Base-by-base conservation (phyloP, 495 filamentous ascomycete genomes). In the Lasiosphaeria ovina region DNA sequence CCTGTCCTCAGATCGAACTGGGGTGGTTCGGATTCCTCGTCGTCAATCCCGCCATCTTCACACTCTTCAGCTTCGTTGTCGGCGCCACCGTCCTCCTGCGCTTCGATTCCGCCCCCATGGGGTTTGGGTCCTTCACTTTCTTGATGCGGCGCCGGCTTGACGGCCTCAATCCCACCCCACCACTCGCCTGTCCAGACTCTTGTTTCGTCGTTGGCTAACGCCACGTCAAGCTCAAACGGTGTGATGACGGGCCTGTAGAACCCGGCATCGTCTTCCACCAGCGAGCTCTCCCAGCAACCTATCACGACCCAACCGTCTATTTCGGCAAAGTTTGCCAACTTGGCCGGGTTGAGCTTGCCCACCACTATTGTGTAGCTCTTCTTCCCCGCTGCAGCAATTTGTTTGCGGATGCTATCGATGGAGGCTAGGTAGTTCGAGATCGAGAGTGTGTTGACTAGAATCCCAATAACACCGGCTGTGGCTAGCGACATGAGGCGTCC, bases 321-420 rank as follows among this genome's bases (percentile, higher is more conserved):
- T 74, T 98, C 94, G 55, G 87, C 83, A 73, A 98, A 98, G 73
- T 98, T 98, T 31, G 94, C 95, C 5, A 98, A 79, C 72, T 98
- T 98, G 58, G 92, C 92, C 1, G 92, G 89, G 68, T 98, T 98
- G 3, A 98, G 79, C 69, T 97, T 98, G 44, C 94, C 94, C 4
- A 98, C 95, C 2, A 98, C 95, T 54, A 98, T 92, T 24, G 91
- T 89, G 72, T 98, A 98, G 72, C 83, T 87, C 71, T 98, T 98
- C 76, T 97, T 96, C 31, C 91, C 92, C 0, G 89, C 87, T 1
- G 78, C 81, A 3, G 81, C 78, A 61, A 98, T 94, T 61, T 83
- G 81, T 8, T 76, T 72, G 51, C 87, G 84, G 50, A 96, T 80
- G 64, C 85, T 83, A 12, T 88, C 80, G 60, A 96, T 83, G 12